Base-by-base conservation (phyloP, 2,329 filamentous ascomycete genomes). In the Balansia obtecta region DNA sequence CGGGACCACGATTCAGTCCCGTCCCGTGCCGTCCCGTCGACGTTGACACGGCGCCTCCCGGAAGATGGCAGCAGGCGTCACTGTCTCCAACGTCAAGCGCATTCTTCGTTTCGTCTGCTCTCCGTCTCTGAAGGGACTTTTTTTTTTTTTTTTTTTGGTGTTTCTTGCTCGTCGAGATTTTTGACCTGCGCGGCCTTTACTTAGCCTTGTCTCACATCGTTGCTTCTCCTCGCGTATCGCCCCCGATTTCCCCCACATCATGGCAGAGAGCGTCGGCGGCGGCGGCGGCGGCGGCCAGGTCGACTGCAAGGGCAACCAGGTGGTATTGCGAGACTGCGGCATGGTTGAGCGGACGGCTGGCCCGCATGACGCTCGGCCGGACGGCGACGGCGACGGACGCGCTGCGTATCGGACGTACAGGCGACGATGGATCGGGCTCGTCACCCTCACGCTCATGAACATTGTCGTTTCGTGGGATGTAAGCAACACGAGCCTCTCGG, bases 401-500 rank as follows among this genome's bases (percentile, higher is more conserved):
- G 59, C 54, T n/a, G 60, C 63, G 53, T 72, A 71, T 50, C 65
- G 65, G 49, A 71, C 69, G 11, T 97, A 97, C 65, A 91, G 86
- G 68, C 79, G 88, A 61, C 79, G 93, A 43, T 98, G 88, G 82
- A 86, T 95, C 64, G 93, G 93, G 1, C 72, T 98, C 48, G 69
- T 79, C 20, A 87, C 95, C 67, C 69, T 97, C 62, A 85, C 89
- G 7, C 68, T 97, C 60, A 73, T 97, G 68, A 98, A 97, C 64
- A 84, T 96, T 50, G 80, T 97, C 53, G 85, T 95, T 41, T 94
- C 87, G 61, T 97, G 91, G 91, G 88, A 94, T 78, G 88, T 93
- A 76, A 75, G 88, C 32, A 12, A 20, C 12, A 27, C 40, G 12
- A 22, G 18, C 40, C 16, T 9, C 7, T 20, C 18, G 15, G 33